Percentiles rank a stretch among this genome's conserved stretches.
Conservation (phyloP, 192 early-diverging fungal genomes). For the Coemansia reversa region DNA sequence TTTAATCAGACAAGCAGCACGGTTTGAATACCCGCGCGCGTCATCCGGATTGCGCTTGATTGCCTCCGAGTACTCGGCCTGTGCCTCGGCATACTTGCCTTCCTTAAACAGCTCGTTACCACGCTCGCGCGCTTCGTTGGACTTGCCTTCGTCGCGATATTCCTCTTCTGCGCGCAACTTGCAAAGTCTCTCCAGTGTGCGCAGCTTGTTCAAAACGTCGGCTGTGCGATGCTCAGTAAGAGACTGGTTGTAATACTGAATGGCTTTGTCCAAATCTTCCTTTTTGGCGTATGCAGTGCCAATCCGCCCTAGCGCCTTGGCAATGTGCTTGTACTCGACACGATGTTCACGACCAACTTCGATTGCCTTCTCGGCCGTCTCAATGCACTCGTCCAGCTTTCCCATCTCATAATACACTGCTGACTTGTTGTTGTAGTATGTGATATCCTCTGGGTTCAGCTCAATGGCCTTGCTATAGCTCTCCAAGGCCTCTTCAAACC, state of each 20-base stretch:
- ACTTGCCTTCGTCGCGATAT: conserved; percentile 77
- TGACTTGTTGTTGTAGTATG: conserved; percentile 95
- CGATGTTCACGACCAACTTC: conserved; percentile 87
- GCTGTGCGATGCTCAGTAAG: conserved; percentile 93
- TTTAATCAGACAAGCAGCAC: conserved; percentile 94
- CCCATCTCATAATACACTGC: conserved; percentile 95
- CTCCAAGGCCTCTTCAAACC: conserved; percentile 84
- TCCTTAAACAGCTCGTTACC: conserved; percentile 95
- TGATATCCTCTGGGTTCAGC: conserved; percentile 85
- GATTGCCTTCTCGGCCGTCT: conserved; percentile 86
- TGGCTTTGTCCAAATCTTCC: conserved; percentile 79
- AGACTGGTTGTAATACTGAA: conserved; percentile 90
- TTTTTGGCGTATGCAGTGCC: conserved; percentile 85
- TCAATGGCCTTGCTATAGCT: conserved; percentile 92
- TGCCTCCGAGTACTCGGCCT: conserved; percentile 91
- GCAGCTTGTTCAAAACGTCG: conserved; percentile 85
- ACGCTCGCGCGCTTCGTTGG: conserved; percentile 88
- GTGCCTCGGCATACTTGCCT: conserved; percentile 79
- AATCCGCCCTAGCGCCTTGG: conserved; percentile 90
- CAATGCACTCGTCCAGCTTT: conserved; percentile 89
- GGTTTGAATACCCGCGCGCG: conserved; percentile 90
- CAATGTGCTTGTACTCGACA: conserved; percentile 93
- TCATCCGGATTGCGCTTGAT: conserved; percentile 95
- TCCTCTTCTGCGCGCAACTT: conserved; percentile 78
- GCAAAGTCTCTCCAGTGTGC: conserved; percentile 81